phyloP scores from a whole-genome alignment of 768 basidiomycete species.

The Omphalotus guepiniiformis region DNA sequence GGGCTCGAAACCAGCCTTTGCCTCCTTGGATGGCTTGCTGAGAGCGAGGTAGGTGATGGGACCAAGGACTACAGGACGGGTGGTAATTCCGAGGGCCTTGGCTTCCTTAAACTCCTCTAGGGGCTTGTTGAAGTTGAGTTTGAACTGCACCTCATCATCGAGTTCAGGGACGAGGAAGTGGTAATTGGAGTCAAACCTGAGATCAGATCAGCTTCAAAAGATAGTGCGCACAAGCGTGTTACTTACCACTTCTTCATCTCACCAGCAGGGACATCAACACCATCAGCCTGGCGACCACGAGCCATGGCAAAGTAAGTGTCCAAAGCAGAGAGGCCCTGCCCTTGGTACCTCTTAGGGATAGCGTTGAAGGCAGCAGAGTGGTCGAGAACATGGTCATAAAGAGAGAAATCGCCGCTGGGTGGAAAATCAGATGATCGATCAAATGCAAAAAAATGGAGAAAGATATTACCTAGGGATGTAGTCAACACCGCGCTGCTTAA shows the following conservation, averaged over 20 bases:
- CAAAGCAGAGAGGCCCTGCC: conserved; percentile 79
- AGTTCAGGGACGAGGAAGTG: conserved; percentile 98
- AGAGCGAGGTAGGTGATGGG: conserved; percentile 94
- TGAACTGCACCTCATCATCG: conserved; percentile 87
- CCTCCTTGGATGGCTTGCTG: conserved; percentile 86
- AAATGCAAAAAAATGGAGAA: conserved; percentile 14
- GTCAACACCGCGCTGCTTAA: conserved; percentile 67
- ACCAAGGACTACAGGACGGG: conserved; percentile 94
- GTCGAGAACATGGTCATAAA: conserved; percentile 98
- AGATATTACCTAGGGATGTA: conserved; percentile 57
- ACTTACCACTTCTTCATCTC: conserved; percentile 99
- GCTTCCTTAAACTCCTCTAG: conserved; percentile 95
- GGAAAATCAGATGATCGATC: conserved; percentile 16
- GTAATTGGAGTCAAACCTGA: conserved; percentile 98
- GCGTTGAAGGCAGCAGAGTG: conserved; percentile 95
- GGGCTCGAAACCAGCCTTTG: conserved; percentile 80
- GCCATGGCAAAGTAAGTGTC: conserved; percentile 99
- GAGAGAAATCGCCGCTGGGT: conserved; percentile 97
- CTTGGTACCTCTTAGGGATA: conserved; percentile 90
- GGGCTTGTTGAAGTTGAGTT: conserved; percentile 93
- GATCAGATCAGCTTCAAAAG: background rate
- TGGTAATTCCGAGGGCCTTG: conserved; percentile 79
- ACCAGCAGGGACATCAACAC: conserved; percentile 93
- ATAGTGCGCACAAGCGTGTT: conserved; percentile 3
- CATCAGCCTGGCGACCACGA: conserved; percentile 91